These are phyloP conservation scores for Escovopsis weberi DNA, from an alignment of 2,329 filamentous ascomycete species.

Conservation along the genomic window DNA sequence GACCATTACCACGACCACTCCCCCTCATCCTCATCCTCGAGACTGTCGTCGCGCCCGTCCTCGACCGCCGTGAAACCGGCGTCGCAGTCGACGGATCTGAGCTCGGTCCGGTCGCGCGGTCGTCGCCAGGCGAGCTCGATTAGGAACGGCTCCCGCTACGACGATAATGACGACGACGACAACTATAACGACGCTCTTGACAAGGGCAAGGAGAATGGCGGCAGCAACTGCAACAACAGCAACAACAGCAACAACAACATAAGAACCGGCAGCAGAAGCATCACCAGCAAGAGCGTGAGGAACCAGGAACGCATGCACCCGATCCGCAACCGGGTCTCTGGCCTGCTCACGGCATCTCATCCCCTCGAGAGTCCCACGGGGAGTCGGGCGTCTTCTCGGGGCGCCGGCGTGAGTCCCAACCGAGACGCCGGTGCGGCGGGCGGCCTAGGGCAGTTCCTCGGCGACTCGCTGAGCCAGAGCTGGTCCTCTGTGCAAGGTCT, in stretches of 20 bases:
- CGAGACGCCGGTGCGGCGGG: neutral
- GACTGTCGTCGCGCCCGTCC: constrained; percentile 24
- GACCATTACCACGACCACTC: neutral
- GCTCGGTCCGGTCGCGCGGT: constrained; percentile 34
- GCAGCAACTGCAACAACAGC: no score
- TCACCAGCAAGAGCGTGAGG: no score
- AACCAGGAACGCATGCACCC: neutral
- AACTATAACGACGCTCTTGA: no score
- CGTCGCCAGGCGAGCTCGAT: constrained; percentile 26
- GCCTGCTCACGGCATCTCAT: neutral
- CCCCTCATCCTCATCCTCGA: constrained; percentile 10
- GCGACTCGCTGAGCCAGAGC: constrained; percentile 36
- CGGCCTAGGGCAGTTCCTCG: constrained; percentile 26
- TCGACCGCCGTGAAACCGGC: constrained; percentile 31
- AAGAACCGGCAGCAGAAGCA: no score
- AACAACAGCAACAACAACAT: no score
- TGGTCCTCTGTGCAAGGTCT: constrained; percentile 43
- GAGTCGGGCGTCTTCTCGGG: neutral
- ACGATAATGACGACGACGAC: neutral
- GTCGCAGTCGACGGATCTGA: constrained; percentile 25
- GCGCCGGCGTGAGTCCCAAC: neutral
- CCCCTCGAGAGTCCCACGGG: neutral
- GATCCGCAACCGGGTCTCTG: neutral
- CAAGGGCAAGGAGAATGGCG: no score
- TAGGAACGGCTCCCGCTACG: neutral